Conservation (phyloP, 164 flowering plant genomes). For the Berberis thunbergii region DNA sequence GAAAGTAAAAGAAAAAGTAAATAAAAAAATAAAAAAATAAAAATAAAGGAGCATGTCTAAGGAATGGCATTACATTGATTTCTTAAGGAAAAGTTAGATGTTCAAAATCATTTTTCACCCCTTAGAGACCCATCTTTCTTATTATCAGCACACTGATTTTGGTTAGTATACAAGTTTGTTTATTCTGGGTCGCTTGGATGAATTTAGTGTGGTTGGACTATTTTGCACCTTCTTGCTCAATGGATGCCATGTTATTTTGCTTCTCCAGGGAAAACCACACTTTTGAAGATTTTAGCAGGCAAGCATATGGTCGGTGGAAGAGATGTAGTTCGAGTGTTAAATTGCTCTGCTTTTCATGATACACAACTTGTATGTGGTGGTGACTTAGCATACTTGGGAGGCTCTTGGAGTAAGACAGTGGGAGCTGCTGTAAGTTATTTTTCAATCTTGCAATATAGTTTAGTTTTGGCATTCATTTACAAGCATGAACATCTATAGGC, state of each 20-base stretch:
- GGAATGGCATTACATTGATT: no score
- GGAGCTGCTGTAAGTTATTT: slow-evolving; percentile 78
- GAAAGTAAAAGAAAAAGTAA: no score
- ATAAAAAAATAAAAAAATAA: no score
- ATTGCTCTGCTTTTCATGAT: slow-evolving; percentile 81
- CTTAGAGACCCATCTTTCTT: no score
- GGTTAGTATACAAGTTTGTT: not conserved
- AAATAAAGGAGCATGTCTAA: no score
- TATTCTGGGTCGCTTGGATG: not conserved
- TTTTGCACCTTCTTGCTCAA: not conserved
- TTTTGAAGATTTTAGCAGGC: slow-evolving; percentile 86
- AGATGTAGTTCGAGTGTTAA: slow-evolving; percentile 79
- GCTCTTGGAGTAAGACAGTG: slow-evolving; percentile 86
- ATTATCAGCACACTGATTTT: not conserved
- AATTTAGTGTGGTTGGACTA: not conserved
- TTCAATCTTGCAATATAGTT: not conserved
- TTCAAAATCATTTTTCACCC: no score
- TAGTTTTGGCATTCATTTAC: not conserved
- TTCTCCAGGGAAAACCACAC: slow-evolving; percentile 77
- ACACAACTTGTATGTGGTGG: slow-evolving; percentile 85
- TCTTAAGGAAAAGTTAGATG: no score
- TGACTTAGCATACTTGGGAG: slow-evolving; percentile 82
- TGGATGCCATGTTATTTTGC: not conserved
- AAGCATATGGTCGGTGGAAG: slow-evolving; percentile 97
- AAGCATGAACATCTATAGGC: no score